Conservation (phyloP, 2,329 filamentous ascomycete genomes). For the Venturia asperata region DNA sequence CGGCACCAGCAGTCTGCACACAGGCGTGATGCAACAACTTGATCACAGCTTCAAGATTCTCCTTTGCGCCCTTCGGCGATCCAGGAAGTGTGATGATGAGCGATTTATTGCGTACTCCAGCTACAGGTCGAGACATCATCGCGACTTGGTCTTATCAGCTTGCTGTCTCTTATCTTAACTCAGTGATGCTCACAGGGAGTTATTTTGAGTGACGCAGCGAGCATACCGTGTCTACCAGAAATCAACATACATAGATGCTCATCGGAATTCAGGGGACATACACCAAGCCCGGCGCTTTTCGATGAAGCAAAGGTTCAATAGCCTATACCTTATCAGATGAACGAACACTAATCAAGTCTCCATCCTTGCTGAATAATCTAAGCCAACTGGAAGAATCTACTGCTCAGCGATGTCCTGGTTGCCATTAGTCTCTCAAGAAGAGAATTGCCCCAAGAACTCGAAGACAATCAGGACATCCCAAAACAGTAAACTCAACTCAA, state of each 20-base stretch:
- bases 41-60: slow-evolving; percentile 83
- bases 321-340: slow-evolving; percentile 46
- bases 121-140: slow-evolving; percentile 91
- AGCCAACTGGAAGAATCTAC: too few species aligned
- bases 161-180: not conserved
- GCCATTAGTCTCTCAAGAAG: not conserved
- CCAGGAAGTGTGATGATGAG: slow-evolving; percentile 86
- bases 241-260: not conserved
- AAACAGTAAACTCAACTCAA: not conserved
- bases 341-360: too few species aligned
- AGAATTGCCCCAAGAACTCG: too few species aligned
- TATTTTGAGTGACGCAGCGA: slow-evolving; percentile 72
- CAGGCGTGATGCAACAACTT: slow-evolving; percentile 96
- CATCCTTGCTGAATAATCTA: too few species aligned
- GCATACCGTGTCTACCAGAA: slow-evolving; percentile 69
- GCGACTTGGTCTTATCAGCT: slow-evolving; percentile 55
- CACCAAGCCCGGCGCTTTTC: slow-evolving; percentile 80
- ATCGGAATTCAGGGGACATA: slow-evolving; percentile 33
- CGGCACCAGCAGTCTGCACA: slow-evolving; percentile 71
- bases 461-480: too few species aligned
- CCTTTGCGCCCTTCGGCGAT: slow-evolving; percentile 88
- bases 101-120: slow-evolving; percentile 73
- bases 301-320: slow-evolving; percentile 68
- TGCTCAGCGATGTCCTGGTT: not conserved
- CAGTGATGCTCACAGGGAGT: slow-evolving; percentile 68